A percentile compares a stretch with the other conserved stretches of the same genome.
These are phyloP conservation scores for Myrica gale DNA, from an alignment of 306 rosid genomes.

Conservation along the genomic window DNA sequence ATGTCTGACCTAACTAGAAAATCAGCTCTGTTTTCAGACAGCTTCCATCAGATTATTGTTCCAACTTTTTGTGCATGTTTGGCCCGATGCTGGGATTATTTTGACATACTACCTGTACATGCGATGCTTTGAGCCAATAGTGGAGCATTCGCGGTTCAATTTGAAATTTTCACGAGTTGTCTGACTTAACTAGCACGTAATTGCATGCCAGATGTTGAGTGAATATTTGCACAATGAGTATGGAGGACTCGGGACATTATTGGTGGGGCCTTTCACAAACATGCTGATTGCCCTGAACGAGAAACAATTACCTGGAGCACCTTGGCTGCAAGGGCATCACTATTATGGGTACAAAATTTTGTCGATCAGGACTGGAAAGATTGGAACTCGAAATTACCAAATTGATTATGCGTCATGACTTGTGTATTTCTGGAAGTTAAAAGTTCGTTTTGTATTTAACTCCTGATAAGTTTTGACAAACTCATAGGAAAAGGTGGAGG, in stretches of 20 bases:
- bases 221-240: slow-evolving; percentile 51
- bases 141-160: slow-evolving; percentile 28
- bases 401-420: slow-evolving; percentile 23
- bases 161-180: slow-evolving; percentile 26
- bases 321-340: slow-evolving; percentile 64
- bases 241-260: slow-evolving; percentile 57
- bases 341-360: slow-evolving; percentile 63
- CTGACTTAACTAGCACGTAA: slow-evolving; percentile 16
- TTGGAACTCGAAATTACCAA: slow-evolving; percentile 43
- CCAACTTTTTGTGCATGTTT: slow-evolving; percentile 41
- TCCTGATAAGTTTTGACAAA: slow-evolving; percentile 27
- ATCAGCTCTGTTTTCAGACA: slow-evolving; percentile 32
- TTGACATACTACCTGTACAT: slow-evolving; percentile 35
- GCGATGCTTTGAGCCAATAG: slow-evolving; percentile 35
- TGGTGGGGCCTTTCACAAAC: slow-evolving; percentile 58
- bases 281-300: slow-evolving; percentile 46
- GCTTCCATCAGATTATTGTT: slow-evolving; percentile 33
- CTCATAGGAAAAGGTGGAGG: slow-evolving; percentile 29
- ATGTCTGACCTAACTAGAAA: slow-evolving; percentile 24
- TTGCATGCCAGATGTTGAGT: slow-evolving; percentile 48
- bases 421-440: not conserved
- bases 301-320: slow-evolving; percentile 42
- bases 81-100: slow-evolving; percentile 41
- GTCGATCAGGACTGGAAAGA: slow-evolving; percentile 53
- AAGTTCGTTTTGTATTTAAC: slow-evolving; percentile 22